Evolutionary conservation across 2,329 filamentous ascomycete genomes (phyloP).

Genomic region (Onygena corvina): DNA sequence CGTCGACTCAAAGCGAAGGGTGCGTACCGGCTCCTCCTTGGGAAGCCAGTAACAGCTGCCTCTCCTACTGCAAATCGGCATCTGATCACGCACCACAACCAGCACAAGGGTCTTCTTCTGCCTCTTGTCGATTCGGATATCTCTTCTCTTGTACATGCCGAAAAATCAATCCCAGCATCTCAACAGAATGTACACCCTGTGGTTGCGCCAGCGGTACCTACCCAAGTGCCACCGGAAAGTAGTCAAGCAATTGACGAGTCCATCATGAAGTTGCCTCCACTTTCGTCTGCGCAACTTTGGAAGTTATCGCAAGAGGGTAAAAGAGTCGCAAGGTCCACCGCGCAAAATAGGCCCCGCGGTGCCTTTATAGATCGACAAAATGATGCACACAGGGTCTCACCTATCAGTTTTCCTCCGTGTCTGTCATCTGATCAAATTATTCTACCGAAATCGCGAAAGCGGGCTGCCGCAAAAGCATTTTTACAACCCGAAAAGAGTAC

Average conservation of each 20-base stretch:
- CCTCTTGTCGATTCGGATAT: neutral
- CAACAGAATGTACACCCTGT: neutral
- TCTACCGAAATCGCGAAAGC: constrained; percentile 6
- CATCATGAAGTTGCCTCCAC: neutral
- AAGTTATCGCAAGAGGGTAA: neutral
- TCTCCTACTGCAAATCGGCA: neutral
- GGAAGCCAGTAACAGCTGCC: neutral
- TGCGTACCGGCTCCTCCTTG: neutral
- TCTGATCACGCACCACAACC: neutral
- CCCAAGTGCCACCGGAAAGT: neutral
- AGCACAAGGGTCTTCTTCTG: neutral
- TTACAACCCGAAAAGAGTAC: too few species aligned
- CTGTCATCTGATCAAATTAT: neutral
- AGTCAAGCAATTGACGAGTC: neutral
- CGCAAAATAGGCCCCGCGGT: neutral
- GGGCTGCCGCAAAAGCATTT: constrained; percentile 4
- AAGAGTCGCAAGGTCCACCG: neutral
- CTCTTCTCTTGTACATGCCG: neutral
- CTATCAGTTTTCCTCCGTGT: constrained; percentile 18
- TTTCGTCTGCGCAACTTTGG: neutral
- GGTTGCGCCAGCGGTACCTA: neutral
- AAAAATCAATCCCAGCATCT: neutral
- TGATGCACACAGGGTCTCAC: constrained; percentile 25
- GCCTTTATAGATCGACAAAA: constrained; percentile 29
- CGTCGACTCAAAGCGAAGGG: neutral